Conservation (phyloP, 2,329 filamentous ascomycete genomes). For the Fusarium phyllophilum region DNA sequence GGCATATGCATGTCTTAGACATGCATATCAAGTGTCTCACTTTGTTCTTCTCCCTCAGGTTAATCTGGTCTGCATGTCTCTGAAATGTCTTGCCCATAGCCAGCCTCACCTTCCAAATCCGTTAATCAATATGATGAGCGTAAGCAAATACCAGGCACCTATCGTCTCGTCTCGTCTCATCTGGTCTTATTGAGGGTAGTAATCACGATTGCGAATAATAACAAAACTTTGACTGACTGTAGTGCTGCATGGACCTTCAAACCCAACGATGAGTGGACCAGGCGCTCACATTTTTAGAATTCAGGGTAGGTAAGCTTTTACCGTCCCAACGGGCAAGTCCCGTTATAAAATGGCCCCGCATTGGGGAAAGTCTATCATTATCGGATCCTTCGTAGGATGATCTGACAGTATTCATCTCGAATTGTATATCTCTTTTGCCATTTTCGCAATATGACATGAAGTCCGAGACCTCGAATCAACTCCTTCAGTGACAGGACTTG, state of each 20-base stretch:
- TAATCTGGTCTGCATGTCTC: slow-evolving; percentile 44
- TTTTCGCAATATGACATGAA: slow-evolving; percentile 4
- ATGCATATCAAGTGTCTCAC: slow-evolving; percentile 52
- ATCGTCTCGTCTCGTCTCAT: neutral
- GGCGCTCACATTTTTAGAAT: slow-evolving; percentile 7
- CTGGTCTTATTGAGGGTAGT: neutral
- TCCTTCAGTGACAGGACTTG: slow-evolving; percentile 6
- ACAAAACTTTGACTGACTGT: neutral
- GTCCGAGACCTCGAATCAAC: slow-evolving; percentile 28
- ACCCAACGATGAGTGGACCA: slow-evolving; percentile 10
- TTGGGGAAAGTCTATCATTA: slow-evolving; percentile 8
- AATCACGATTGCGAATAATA: neutral
- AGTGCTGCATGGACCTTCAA: slow-evolving; percentile 10
- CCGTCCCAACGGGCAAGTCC: slow-evolving; percentile 7
- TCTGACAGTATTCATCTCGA: slow-evolving; percentile 20
- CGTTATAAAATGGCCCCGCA: slow-evolving; percentile 16
- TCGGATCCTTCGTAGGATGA: slow-evolving; percentile 25
- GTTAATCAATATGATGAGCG: slow-evolving; percentile 4
- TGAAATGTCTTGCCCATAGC: slow-evolving; percentile 40
- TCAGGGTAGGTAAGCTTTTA: neutral
- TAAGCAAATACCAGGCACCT: slow-evolving; percentile 11
- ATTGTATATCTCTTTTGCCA: slow-evolving; percentile 1
- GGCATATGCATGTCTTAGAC: slow-evolving; percentile 49
- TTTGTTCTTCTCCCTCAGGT: slow-evolving; percentile 49
- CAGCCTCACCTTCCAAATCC: slow-evolving; percentile 19